Conservation (phyloP, 2,329 filamentous ascomycete genomes). For the Whalleya microplaca region DNA sequence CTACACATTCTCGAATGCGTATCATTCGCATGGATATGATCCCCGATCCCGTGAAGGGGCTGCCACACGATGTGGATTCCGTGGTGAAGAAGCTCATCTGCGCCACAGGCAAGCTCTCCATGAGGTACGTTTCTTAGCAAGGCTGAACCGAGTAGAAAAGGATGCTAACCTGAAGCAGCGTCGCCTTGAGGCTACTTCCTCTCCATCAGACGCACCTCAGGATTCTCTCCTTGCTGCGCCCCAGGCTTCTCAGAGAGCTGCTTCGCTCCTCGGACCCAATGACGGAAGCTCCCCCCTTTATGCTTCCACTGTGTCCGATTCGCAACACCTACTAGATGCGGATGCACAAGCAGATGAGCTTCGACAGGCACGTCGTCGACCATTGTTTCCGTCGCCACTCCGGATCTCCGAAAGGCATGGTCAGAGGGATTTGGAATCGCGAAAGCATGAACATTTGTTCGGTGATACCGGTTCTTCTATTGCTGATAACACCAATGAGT, state of each 20-base stretch:
- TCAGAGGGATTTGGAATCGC: constrained; percentile 4
- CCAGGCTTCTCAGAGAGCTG: neutral
- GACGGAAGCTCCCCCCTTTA: constrained; percentile 11
- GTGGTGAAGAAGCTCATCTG: constrained; percentile 7
- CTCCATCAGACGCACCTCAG: constrained; percentile 4
- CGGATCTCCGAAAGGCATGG: constrained; percentile 9
- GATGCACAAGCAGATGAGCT: constrained; percentile 26
- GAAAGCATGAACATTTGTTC: constrained; percentile 8
- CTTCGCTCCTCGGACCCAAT: neutral
- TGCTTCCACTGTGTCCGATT: constrained; percentile 26
- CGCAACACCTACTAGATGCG: constrained; percentile 29
- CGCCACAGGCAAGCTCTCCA: neutral
- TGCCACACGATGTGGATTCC: constrained; percentile 13
- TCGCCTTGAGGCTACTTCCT: neutral
- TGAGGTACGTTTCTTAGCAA: neutral
- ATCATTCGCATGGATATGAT: neutral
- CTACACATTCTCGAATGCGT: neutral
- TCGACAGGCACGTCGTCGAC: constrained; percentile 10
- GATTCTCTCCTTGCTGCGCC: constrained; percentile 3
- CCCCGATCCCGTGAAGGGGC: constrained; percentile 8
- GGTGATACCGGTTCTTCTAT: constrained; percentile 35
- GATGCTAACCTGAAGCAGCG: neutral
- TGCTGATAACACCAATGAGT: constrained; percentile 36
- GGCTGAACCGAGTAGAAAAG: neutral
- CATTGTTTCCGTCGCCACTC: constrained; percentile 27